Base-by-base conservation (phyloP, 73 alveolate species). In the Paramecium pentaurelia region DNA sequence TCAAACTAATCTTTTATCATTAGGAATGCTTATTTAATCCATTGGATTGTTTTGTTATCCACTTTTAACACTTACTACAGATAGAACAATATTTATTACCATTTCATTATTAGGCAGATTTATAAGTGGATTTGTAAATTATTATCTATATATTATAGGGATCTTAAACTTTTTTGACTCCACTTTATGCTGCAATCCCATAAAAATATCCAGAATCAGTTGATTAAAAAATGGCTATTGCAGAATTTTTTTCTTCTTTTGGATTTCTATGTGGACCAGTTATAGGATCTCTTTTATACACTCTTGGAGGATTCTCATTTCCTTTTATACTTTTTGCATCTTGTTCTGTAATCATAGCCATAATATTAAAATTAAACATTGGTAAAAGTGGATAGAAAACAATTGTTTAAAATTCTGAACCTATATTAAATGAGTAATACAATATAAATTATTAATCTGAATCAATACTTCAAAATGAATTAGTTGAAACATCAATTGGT, bases 191-290 rank as follows among this genome's bases (percentile, higher is more conserved):
- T 12, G 12, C 58, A 7, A 45, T 80, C 2, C 71, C 71, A 22
- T 42, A 34, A 12, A 27, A 40, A 27, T 80, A 18, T 28, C 73
- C 71, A 27, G 49, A 80, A 2, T 25, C 71, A 44, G 75, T 80
- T 12, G 91, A 80, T 25, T 25, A 47, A 49, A 80, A 80, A 80
- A 80, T 80, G 75, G 75, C 77, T 0, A 18, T 80, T 45, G 91
- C 91, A n/a, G 91, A 80, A 80, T 80, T 80, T 22, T 40, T 42
- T 25, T 27, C 71, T 6, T 22, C 91, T 8, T 80, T 80, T 45
- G 91, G 91, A 25, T 80, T 0, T 22, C 32, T 80, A 2, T 42
- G 30, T 45, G 91, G 91, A 27, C 91, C 91, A 3, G 73, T 80
- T 0, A 32, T 80, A 25, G 91, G 91, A 0, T 80, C 91, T 16